Percentiles rank a stretch among this genome's conserved stretches.
These are phyloP conservation scores for Vaccinium darrowii DNA, from an alignment of 148 eudicot genomes.

Conservation along the genomic window DNA sequence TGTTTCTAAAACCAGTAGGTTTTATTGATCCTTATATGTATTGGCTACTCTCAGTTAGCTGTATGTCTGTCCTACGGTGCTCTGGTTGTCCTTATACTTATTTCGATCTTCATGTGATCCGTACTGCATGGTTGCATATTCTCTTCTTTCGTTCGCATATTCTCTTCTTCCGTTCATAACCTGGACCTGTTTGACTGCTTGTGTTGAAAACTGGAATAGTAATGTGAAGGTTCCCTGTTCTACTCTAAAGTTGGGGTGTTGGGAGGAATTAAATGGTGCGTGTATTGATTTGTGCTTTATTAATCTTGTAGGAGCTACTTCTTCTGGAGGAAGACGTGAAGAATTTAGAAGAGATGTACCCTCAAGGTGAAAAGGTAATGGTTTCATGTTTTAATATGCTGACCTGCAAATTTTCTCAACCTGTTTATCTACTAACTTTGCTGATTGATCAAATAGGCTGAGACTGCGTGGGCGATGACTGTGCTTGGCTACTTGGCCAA, in stretches of 20 bases:
- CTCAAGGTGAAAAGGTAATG: conserved; percentile 98
- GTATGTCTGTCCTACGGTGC: background rate
- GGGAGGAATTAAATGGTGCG: background rate
- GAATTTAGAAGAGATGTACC: conserved; percentile 98
- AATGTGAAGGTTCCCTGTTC: background rate
- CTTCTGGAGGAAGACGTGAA: conserved; percentile 92
- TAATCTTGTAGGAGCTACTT: conserved; percentile 67
- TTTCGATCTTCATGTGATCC: background rate
- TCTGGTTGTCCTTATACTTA: background rate
- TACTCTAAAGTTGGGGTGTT: background rate
- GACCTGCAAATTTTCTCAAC: conserved; percentile 7
- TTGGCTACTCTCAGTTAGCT: background rate
- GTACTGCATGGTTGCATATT: background rate
- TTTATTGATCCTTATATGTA: background rate
- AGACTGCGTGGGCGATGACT: conserved; percentile 96
- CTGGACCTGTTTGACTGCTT: background rate
- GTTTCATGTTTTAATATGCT: conserved; percentile 12
- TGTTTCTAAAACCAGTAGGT: background rate
- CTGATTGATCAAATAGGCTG: conserved; percentile 60
- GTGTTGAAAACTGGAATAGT: background rate
- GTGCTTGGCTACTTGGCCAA: conserved; percentile 97
- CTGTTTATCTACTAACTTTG: conserved; percentile 9
- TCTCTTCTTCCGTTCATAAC: background rate
- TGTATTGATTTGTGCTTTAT: conserved; percentile 15
- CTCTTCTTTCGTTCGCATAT: background rate